phyloP scores from a whole-genome alignment of 1,284 basidiomycete genomes.

The Trichosporon inkin region DNA sequence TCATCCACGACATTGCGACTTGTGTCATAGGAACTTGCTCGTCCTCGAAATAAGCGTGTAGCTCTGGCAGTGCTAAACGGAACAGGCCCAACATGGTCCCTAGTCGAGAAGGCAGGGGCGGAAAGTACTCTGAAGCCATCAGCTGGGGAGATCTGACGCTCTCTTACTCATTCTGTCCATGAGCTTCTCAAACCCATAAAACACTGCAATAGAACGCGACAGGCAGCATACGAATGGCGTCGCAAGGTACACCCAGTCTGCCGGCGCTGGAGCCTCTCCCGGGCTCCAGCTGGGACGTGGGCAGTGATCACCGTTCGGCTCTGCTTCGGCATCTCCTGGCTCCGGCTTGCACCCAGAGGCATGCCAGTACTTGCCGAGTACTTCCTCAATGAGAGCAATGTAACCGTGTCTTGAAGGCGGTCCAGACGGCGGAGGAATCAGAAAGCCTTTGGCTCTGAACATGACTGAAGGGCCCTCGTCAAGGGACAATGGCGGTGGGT shows the following conservation, averaged over 20 bases:
- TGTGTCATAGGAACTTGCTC: conserved; percentile 47
- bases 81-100: conserved; percentile 45
- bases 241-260: conserved; percentile 43
- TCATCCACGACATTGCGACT: conserved; percentile 46
- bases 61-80: conserved; percentile 40
- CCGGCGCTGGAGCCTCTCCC: conserved; percentile 22
- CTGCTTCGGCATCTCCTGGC: conserved; percentile 10
- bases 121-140: conserved; percentile 30
- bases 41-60: conserved; percentile 47
- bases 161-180: conserved; percentile 41
- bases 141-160: neutral
- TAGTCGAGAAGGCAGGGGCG: conserved; percentile 40
- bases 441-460: conserved; percentile 20
- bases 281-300: conserved; percentile 11
- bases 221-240: conserved; percentile 47
- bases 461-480: conserved; percentile 13
- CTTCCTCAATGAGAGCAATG: conserved; percentile 39
- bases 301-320: neutral
- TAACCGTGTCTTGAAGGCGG: conserved; percentile 39
- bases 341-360: conserved; percentile 26
- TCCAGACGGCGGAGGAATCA: conserved; percentile 38
- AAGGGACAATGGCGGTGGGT: conserved; percentile 15
- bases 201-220: conserved; percentile 38
- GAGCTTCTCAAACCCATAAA: conserved; percentile 40
- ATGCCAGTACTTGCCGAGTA: conserved; percentile 44